Conservation (phyloP, 2,329 filamentous ascomycete genomes). For the Stagonosporopsis vannaccii region DNA sequence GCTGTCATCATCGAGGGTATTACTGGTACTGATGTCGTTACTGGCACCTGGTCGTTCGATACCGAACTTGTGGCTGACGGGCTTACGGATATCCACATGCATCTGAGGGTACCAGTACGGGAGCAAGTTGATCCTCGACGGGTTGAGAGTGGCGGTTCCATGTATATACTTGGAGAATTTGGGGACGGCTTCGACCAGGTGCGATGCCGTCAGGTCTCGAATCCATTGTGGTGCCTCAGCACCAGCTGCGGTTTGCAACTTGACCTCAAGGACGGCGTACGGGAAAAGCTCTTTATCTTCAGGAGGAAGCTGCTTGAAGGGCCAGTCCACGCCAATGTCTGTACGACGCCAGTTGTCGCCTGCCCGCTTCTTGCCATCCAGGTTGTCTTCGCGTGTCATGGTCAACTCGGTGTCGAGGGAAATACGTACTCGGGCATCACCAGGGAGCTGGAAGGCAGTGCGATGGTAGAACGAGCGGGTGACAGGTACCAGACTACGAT, state of each 20-base stretch:
- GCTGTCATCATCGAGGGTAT: conserved; percentile 78
- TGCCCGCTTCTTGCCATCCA: conserved; percentile 77
- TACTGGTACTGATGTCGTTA: conserved; percentile 77
- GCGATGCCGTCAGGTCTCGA: conserved; percentile 87
- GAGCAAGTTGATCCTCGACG: conserved; percentile 83
- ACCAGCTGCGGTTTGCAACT: conserved; percentile 93
- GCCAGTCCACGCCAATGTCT: conserved; percentile 96
- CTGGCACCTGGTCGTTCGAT: conserved; percentile 82
- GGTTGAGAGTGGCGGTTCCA: conserved; percentile 87
- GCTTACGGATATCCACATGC: conserved; percentile 96
- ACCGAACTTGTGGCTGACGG: conserved; percentile 85
- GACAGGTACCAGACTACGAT: conserved; percentile 85
- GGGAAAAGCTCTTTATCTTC: conserved; percentile 91
- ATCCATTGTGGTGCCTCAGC: conserved; percentile 98
- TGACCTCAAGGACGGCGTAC: conserved; percentile 95
- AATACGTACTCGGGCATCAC: conserved; percentile 93
- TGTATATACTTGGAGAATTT: conserved; percentile 99
- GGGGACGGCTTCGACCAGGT: conserved; percentile 96
- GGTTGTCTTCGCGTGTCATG: conserved; percentile 93
- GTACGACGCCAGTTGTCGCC: conserved; percentile 95
- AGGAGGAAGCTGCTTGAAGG: conserved; percentile 85
- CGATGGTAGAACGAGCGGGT: conserved; percentile 98
- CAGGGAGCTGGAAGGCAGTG: conserved; percentile 95
- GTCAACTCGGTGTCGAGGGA: conserved; percentile 95
- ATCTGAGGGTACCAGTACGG: conserved; percentile 99